Percentiles rank a stretch among this genome's conserved stretches.
Conservation (phyloP, 2,329 filamentous ascomycete species). For the Fusarium marasasianum region DNA sequence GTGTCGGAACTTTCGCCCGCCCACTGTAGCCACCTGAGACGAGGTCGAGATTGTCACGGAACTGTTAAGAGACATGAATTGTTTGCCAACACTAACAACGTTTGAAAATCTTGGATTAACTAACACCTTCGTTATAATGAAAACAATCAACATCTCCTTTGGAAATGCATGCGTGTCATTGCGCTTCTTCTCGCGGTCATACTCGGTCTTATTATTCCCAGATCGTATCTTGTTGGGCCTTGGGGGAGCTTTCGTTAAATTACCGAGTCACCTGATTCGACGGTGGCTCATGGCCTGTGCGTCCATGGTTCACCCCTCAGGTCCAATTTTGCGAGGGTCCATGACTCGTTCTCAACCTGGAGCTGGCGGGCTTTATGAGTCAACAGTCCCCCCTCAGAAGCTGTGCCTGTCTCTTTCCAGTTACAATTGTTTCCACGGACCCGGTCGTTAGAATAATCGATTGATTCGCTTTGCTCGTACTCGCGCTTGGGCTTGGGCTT, state of each 20-base stretch:
- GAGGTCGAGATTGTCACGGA: not conserved
- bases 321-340: not conserved
- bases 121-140: too few relatives aligned
- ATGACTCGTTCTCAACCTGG: constrained; percentile 38
- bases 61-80: not conserved
- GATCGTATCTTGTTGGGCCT: not conserved
- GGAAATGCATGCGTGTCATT: not conserved
- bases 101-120: not conserved
- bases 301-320: not conserved
- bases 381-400: constrained; percentile 38
- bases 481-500: not conserved
- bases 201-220: not conserved
- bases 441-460: constrained; percentile 9
- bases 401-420: constrained; percentile 32
- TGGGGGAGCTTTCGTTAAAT: not conserved
- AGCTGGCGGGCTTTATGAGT: constrained; percentile 39
- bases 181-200: not conserved
- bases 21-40: too few relatives aligned
- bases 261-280: constrained; percentile 5
- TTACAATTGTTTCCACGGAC: constrained; percentile 33
- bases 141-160: too few relatives aligned
- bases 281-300: not conserved
- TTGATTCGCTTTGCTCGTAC: not conserved
- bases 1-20: too few relatives aligned
- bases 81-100: not conserved